Evolutionary conservation across 345 rosid genomes (phyloP).

Genomic region (Hypericum androsaemum): DNA sequence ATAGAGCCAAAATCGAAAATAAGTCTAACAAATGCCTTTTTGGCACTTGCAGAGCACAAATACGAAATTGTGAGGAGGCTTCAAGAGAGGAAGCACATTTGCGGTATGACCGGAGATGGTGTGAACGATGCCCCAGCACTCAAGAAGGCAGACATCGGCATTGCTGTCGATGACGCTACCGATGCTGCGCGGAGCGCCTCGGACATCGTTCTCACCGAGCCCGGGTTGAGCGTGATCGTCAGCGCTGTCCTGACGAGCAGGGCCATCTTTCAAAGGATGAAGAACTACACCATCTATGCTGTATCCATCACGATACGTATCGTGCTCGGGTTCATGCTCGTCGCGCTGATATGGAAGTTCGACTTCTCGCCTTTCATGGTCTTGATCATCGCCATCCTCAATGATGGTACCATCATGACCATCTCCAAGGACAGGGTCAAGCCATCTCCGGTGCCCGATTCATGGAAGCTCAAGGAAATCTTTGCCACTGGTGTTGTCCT

Average conservation of each 20-base stretch:
- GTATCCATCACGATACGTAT: slow-evolving; percentile 82
- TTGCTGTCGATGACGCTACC: slow-evolving; percentile 78
- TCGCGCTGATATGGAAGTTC: slow-evolving; percentile 68
- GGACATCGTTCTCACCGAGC: slow-evolving; percentile 71
- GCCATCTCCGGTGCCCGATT: slow-evolving; percentile 74
- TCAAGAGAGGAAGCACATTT: slow-evolving; percentile 68
- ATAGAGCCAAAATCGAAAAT: no score
- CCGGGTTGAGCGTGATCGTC: slow-evolving; percentile 65
- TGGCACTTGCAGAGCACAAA: slow-evolving; percentile 47
- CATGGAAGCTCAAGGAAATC: slow-evolving; percentile 77
- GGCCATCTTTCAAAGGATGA: slow-evolving; percentile 85
- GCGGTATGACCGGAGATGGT: slow-evolving; percentile 88
- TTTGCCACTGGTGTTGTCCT: slow-evolving; percentile 64
- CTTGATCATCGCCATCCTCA: slow-evolving; percentile 66
- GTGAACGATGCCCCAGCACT: slow-evolving; percentile 81
- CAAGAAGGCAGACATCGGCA: slow-evolving; percentile 75
- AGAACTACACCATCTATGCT: slow-evolving; percentile 84
- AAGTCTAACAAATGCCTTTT: neutral
- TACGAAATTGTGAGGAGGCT: slow-evolving; percentile 67
- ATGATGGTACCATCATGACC: slow-evolving; percentile 85
- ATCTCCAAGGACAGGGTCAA: slow-evolving; percentile 71
- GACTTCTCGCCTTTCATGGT: slow-evolving; percentile 87
- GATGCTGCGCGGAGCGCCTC: slow-evolving; percentile 78
- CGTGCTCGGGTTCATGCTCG: slow-evolving; percentile 65
- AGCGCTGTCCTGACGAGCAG: slow-evolving; percentile 77